A percentile compares a stretch with the other conserved stretches of the same genome.
Conservation (phyloP, 139 green algal genomes). For the Chlamydomonas asymmetrica region DNA sequence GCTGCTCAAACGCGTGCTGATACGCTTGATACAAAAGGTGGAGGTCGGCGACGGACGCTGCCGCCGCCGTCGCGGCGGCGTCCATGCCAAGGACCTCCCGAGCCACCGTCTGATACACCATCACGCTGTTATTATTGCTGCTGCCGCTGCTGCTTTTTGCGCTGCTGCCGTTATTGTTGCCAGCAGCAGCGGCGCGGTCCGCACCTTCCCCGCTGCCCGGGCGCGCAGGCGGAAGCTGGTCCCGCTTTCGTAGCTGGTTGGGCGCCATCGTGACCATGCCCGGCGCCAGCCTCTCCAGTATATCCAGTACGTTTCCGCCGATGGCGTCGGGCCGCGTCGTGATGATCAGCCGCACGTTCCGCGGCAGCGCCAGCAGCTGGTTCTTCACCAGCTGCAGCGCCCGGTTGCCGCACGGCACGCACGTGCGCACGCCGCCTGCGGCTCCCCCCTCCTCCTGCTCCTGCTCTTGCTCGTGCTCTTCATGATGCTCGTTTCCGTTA, state of each 20-base stretch:
- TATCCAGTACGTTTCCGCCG: neutral
- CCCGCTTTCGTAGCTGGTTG: too few species aligned
- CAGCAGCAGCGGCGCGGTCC: neutral
- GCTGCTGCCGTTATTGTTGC: neutral
- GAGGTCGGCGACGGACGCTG: neutral
- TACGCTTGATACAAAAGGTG: slow-evolving; percentile 2
- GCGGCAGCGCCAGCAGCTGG: slow-evolving; percentile 12
- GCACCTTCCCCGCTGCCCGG: neutral
- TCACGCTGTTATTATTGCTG: neutral
- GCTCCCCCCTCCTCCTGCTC: too few species aligned
- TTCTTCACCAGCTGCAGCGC: slow-evolving; percentile 27
- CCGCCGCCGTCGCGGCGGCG: neutral
- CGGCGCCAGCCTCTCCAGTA: neutral
- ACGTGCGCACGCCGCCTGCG: neutral
- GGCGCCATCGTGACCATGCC: neutral
- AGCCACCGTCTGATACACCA: neutral
- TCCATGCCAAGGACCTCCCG: neutral
- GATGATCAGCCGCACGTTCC: neutral
- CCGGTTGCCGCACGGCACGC: slow-evolving; percentile 4
- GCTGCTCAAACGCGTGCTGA: slow-evolving; percentile 7
- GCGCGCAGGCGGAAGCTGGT: too few species aligned
- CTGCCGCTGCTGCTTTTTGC: neutral
- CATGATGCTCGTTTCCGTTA: too few species aligned
- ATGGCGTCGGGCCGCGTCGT: slow-evolving; percentile 2
- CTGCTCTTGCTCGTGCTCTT: too few species aligned